Evolutionary conservation across 768 basidiomycete species (phyloP).

Genomic region (Lactifluus hygrophoroides): DNA sequence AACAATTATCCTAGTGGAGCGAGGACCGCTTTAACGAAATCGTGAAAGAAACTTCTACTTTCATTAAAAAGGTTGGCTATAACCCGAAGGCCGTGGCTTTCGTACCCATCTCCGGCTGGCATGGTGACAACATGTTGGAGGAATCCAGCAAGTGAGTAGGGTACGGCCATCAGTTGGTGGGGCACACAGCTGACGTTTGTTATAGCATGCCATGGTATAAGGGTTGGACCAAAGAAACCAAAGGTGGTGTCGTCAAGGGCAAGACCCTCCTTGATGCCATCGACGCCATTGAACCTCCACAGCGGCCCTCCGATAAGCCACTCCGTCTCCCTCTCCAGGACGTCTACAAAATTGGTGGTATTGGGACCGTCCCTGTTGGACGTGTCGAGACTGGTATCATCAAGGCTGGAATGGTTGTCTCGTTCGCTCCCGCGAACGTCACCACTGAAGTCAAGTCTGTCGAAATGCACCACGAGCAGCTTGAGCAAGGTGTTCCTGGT

Average conservation of each 20-base stretch:
- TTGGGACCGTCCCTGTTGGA: slow-evolving; percentile 99
- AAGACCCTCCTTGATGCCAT: slow-evolving; percentile 99
- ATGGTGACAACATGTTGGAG: slow-evolving; percentile 99
- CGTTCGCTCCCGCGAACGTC: slow-evolving; percentile 93
- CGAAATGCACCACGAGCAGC: slow-evolving; percentile 99
- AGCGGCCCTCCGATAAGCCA: slow-evolving; percentile 97
- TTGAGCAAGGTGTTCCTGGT: slow-evolving; percentile 88
- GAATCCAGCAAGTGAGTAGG: slow-evolving; percentile 79
- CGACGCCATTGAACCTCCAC: slow-evolving; percentile 97
- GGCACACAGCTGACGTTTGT: slow-evolving; percentile 10
- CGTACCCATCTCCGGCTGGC: slow-evolving; percentile 99
- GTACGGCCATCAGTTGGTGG: background rate
- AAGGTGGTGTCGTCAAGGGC: slow-evolving; percentile 88
- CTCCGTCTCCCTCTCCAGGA: slow-evolving; percentile 99
- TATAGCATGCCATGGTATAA: slow-evolving; percentile 98
- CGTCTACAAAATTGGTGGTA: slow-evolving; percentile 99
- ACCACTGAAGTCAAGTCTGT: slow-evolving; percentile 99
- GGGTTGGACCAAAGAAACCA: slow-evolving; percentile 97
- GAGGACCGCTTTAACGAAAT: slow-evolving; percentile 99
- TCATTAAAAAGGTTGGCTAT: slow-evolving; percentile 99
- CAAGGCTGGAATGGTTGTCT: slow-evolving; percentile 99
- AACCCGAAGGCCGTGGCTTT: slow-evolving; percentile 98
- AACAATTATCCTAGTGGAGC: slow-evolving; percentile 63
- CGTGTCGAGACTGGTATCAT: slow-evolving; percentile 99
- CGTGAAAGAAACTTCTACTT: slow-evolving; percentile 92